Conservation (phyloP, 331 rosid species). For the Arachis monticola region DNA sequence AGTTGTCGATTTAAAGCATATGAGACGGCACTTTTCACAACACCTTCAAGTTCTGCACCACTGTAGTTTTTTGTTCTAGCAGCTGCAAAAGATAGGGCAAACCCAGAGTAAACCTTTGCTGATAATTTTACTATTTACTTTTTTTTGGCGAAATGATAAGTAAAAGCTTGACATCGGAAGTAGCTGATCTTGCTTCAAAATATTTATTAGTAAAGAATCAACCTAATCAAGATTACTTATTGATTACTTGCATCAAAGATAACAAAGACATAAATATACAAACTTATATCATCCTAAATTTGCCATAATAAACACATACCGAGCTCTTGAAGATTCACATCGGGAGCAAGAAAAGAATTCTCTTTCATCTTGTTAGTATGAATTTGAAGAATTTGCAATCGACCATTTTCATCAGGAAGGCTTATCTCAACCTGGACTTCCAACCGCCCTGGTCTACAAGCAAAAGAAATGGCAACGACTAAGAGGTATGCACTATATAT, state of each 20-base stretch:
- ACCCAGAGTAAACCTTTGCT: constrained; percentile 26
- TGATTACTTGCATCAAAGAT: not conserved
- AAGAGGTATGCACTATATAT: constrained; percentile 29
- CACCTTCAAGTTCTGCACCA: constrained; percentile 99
- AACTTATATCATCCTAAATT: constrained; percentile 25
- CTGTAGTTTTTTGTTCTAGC: constrained; percentile 97
- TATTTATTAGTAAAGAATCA: constrained; percentile 8
- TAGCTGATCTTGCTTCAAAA: constrained; percentile 16
- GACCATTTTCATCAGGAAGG: constrained; percentile 99
- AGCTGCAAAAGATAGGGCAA: constrained; percentile 58
- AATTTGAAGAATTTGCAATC: constrained; percentile 94
- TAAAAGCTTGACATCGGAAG: constrained; percentile 21
- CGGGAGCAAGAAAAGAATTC: constrained; percentile 92
- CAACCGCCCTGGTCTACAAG: constrained; percentile 92
- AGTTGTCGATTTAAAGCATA: constrained; percentile 94
- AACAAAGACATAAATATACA: constrained; percentile 18
- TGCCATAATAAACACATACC: constrained; percentile 59
- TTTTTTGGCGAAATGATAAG: constrained; percentile 10
- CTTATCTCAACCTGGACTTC: constrained; percentile 99
- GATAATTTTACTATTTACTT: constrained; percentile 10
- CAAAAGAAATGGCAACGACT: constrained; percentile 35
- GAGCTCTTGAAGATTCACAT: constrained; percentile 88
- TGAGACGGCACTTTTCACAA: constrained; percentile 99
- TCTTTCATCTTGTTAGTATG: constrained; percentile 98
- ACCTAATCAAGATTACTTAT: not conserved